phyloP scores from a whole-genome alignment of 2,329 filamentous ascomycete genomes.

The Helminthosporium solani region DNA sequence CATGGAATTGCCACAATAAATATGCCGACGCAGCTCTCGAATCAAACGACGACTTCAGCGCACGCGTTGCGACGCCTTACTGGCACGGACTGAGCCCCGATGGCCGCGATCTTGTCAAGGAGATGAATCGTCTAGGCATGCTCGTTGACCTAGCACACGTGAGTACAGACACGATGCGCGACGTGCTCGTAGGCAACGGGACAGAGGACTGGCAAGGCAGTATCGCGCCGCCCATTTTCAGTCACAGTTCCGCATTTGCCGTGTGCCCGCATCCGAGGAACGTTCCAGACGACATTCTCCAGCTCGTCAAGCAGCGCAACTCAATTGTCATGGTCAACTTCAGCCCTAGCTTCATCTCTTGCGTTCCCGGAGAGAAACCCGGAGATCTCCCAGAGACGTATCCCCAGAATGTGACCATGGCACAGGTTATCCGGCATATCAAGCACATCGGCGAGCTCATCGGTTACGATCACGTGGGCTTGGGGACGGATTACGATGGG shows the following conservation, averaged over 20 bases:
- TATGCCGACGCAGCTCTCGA: constrained; percentile 83
- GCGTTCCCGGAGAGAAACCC: constrained; percentile 58
- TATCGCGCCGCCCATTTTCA: constrained; percentile 81
- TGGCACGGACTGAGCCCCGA: constrained; percentile 72
- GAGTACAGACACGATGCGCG: constrained; percentile 77
- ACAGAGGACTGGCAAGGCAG: constrained; percentile 66
- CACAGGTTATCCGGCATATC: constrained; percentile 78
- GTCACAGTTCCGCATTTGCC: constrained; percentile 77
- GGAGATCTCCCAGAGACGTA: constrained; percentile 69
- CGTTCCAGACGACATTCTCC: constrained; percentile 79
- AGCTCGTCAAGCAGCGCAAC: constrained; percentile 70
- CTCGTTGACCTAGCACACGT: constrained; percentile 87
- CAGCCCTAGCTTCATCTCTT: constrained; percentile 77
- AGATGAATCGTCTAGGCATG: constrained; percentile 96
- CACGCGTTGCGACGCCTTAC: constrained; percentile 52
- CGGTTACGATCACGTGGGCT: constrained; percentile 82
- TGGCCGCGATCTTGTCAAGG: constrained; percentile 68
- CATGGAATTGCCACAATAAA: constrained; percentile 89
- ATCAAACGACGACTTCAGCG: constrained; percentile 45
- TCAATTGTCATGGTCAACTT: constrained; percentile 93
- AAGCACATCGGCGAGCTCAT: constrained; percentile 78
- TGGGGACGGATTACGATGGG: constrained; percentile 89
- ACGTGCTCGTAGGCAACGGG: constrained; percentile 66
- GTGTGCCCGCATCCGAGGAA: constrained; percentile 89
- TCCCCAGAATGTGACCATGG: constrained; percentile 68